Percentiles rank a stretch among this genome's conserved stretches.
phyloP scores from a whole-genome alignment of 805 yeast genomes.

The Schwanniomyces polymorphus region DNA sequence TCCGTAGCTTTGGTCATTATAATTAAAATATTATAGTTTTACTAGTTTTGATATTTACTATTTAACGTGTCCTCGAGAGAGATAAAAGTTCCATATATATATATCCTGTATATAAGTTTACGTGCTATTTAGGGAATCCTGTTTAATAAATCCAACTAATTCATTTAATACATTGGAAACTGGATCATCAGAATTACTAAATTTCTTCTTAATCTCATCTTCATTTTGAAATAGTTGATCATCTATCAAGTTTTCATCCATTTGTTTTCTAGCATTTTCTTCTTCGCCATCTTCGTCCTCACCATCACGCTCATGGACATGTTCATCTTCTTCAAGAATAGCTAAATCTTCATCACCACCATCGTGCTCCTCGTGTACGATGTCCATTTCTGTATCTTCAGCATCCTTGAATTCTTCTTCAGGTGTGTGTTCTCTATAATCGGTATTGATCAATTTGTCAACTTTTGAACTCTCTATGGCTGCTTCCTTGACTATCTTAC shows the following conservation, averaged over 20 bases:
- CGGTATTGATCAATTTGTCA: conserved; percentile 43
- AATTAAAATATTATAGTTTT: background rate
- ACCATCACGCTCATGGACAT: conserved; percentile 18
- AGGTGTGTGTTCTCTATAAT: conserved; percentile 25
- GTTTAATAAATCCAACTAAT: conserved; percentile 40
- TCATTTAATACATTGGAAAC: conserved; percentile 28
- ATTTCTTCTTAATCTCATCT: conserved; percentile 32
- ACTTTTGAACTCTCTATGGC: conserved; percentile 42
- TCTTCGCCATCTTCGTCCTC: conserved; percentile 15
- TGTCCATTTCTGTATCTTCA: conserved; percentile 16
- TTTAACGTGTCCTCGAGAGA: background rate
- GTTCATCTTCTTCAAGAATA: conserved; percentile 16
- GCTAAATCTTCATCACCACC: conserved; percentile 21
- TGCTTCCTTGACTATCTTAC: conserved; percentile 55
- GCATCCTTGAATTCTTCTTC: conserved; percentile 16
- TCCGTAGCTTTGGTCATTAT: conserved; percentile 72
- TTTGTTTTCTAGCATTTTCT: conserved; percentile 1
- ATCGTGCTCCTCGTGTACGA: background rate
- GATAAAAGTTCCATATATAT: background rate
- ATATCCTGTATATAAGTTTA: background rate
- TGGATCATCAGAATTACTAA: conserved; percentile 35
- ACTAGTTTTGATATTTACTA: background rate
- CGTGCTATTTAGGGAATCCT: conserved; percentile 15
- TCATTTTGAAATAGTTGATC: conserved; percentile 10
- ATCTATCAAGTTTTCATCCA: background rate